Evolutionary conservation across 2,329 filamentous ascomycete genomes (phyloP), one percentile per base, ranked within the genome.

Genomic region (Colletotrichum orchidophilum): DNA sequence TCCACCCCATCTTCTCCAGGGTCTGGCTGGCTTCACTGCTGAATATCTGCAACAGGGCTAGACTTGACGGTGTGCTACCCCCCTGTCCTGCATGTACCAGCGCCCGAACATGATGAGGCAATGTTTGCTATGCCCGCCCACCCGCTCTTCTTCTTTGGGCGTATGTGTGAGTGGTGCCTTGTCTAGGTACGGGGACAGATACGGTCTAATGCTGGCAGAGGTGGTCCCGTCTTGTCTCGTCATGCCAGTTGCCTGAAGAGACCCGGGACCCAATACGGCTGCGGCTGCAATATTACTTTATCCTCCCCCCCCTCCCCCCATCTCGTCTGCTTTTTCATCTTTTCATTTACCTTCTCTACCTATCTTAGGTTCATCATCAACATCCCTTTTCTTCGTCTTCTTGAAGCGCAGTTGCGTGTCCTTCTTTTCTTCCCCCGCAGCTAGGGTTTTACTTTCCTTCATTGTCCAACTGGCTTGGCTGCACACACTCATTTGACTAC

Each of bases 391-490:
- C 80, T 80, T 79, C 79, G 78, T 80, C 80, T 80, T 78, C 80
- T 79, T 80, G 83, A 78, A 80, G 80, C 78, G 73, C 73, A 71
- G 73, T 74, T 74, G 73, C 73, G 73, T 74, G 73, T 74, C 77
- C 76, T 78, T 81, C 83, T 80, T 81, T 83, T 82, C 76, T 77
- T 81, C 76, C 76, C 80, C 79, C 80, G 81, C 82, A 83, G 82
- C 82, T 83, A 77, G 77, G 78, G 77, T 78, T 79, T 79, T 81
- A 79, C 78, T 77, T 80, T 81, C 78, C 79, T 83, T 83, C 77
- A 82, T 79, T 77, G 78, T 76, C 85, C 85, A 87, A 87, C 86
- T 87, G 85, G 85, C 83, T 87, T 87, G 86, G 87, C 85, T 87
- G 84, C 84, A 85, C 83, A 85, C 86, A 80, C 81, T 87, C 84